Percentiles rank a stretch among this genome's conserved stretches.
Evolutionary conservation across 768 basidiomycete genomes (phyloP).

Genomic region (Pleurotus pulmonarius): DNA sequence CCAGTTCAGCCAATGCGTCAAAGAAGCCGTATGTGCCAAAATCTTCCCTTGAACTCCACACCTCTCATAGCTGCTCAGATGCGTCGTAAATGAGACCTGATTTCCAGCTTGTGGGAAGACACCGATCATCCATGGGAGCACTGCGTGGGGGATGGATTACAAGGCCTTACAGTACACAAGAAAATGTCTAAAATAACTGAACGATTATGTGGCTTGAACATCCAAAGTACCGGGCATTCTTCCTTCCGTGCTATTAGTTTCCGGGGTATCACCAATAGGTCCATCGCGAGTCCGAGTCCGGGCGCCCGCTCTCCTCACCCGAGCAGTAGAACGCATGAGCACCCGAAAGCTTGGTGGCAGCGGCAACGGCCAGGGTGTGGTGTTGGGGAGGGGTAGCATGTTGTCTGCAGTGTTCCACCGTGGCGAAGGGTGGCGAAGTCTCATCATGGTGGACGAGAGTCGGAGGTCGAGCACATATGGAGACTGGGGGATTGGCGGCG

Average conservation of each 20-base stretch:
- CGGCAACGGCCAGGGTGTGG: constrained; percentile 40
- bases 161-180: not conserved
- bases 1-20: constrained; percentile 80
- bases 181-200: not conserved
- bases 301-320: constrained; percentile 21
- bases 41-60: not conserved
- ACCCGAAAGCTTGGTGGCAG: constrained; percentile 46
- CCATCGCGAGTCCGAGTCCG: constrained; percentile 6
- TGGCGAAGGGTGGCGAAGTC: constrained; percentile 53
- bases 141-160: not conserved
- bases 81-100: constrained; percentile 23
- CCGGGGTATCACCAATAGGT: not conserved
- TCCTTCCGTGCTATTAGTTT: not conserved
- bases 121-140: too few species aligned
- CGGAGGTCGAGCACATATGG: constrained; percentile 64
- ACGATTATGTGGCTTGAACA: not conserved
- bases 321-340: constrained; percentile 47
- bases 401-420: constrained; percentile 25
- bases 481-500: constrained; percentile 19
- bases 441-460: constrained; percentile 47
- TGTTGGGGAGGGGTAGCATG: constrained; percentile 57
- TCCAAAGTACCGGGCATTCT: constrained; percentile 4
- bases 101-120: too few species aligned
- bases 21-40: constrained; percentile 57
- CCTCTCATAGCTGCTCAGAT: constrained; percentile 24